A percentile compares a stretch with the other conserved stretches of the same genome.
phyloP scores from a whole-genome alignment of 1,284 basidiomycete species.

The Irpex sp. region DNA sequence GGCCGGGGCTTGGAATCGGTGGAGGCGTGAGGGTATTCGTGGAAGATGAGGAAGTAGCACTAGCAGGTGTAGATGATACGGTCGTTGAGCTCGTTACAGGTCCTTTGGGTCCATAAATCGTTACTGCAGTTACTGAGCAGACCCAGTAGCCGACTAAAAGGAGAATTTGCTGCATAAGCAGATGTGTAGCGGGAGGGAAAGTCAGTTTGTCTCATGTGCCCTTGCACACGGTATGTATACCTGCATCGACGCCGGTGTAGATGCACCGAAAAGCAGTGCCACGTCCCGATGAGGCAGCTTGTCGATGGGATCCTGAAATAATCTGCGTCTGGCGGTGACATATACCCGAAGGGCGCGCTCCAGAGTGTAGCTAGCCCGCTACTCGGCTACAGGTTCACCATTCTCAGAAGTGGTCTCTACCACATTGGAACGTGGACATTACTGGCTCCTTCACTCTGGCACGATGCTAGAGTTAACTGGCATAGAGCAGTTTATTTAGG shows the following conservation, averaged over 20 bases:
- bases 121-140: background rate
- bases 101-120: slow-evolving; percentile 15
- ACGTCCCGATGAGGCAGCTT: background rate
- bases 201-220: background rate
- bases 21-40: slow-evolving; percentile 15
- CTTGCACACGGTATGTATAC: background rate
- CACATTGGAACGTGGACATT: no score
- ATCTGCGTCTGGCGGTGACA: background rate
- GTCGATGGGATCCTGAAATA: background rate
- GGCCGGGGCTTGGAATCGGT: slow-evolving; percentile 16
- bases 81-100: slow-evolving; percentile 8
- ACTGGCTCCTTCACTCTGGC: no score
- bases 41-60: slow-evolving; percentile 14
- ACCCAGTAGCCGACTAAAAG: background rate
- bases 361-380: background rate
- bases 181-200: background rate
- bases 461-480: no score
- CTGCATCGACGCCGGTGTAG: background rate
- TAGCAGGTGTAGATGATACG: background rate
- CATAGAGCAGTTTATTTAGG: no score
- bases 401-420: no score
- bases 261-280: background rate
- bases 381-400: background rate
- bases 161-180: background rate
- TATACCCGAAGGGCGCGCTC: background rate